Percentiles rank a stretch among this genome's conserved stretches.
phyloP scores from a whole-genome alignment of 106 monocot genomes.

The Dioscorea alata region DNA sequence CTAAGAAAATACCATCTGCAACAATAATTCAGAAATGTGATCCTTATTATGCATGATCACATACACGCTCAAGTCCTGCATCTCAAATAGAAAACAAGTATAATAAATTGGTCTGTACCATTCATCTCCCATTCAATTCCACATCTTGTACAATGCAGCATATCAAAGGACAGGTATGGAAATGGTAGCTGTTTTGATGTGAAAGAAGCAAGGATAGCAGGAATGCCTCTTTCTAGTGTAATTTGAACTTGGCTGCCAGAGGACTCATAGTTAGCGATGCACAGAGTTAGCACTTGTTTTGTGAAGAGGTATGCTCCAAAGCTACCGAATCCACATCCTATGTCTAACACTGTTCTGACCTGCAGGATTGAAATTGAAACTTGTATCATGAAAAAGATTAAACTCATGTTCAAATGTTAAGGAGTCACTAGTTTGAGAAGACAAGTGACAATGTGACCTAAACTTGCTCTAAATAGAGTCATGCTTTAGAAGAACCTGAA shows the following conservation, averaged over 20 bases:
- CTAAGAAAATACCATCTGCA: slow-evolving; percentile 74
- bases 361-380: slow-evolving; percentile 26
- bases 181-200: slow-evolving; percentile 72
- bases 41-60: not conserved
- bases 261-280: slow-evolving; percentile 84
- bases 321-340: slow-evolving; percentile 95
- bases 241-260: slow-evolving; percentile 96
- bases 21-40: not conserved
- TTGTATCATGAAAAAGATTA: not conserved
- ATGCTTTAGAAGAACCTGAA: too few relatives aligned
- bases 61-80: not conserved
- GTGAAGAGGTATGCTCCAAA: slow-evolving; percentile 92
- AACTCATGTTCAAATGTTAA: too few relatives aligned
- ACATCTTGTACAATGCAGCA: slow-evolving; percentile 91
- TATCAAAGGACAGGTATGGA: slow-evolving; percentile 85
- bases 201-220: slow-evolving; percentile 88
- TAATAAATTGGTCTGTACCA: slow-evolving; percentile 26
- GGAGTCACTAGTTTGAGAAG: too few relatives aligned
- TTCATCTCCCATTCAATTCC: slow-evolving; percentile 78
- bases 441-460: too few relatives aligned
- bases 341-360: slow-evolving; percentile 84
- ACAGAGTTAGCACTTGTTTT: slow-evolving; percentile 72
- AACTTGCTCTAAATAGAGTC: too few relatives aligned
- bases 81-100: slow-evolving; percentile 1
- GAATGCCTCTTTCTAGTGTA: slow-evolving; percentile 92